Conservation (phyloP, 2,329 filamentous ascomycete species). For the Fusarium praegraminearum region DNA sequence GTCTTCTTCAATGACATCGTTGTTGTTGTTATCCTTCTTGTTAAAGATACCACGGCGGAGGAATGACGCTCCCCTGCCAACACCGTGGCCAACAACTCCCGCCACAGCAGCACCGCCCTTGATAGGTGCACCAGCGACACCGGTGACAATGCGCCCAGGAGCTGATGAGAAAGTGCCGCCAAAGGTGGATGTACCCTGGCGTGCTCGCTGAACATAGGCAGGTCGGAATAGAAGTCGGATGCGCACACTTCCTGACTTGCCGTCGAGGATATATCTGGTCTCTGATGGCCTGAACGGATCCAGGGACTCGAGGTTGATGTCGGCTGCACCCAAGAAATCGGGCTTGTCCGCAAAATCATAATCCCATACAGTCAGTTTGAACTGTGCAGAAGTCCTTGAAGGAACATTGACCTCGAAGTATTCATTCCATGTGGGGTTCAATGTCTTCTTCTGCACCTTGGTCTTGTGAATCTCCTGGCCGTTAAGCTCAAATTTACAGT, state of each 20-base stretch:
- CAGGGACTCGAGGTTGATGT: constrained; percentile 80
- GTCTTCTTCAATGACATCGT: constrained; percentile 64
- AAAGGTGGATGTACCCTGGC: constrained; percentile 94
- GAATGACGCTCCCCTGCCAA: constrained; percentile 92
- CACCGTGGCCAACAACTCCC: constrained; percentile 77
- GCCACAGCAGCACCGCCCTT: constrained; percentile 88
- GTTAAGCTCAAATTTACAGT: constrained; percentile 93
- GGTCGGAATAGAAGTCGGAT: constrained; percentile 92
- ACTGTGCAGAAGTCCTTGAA: constrained; percentile 86
- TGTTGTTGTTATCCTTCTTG: constrained; percentile 74
- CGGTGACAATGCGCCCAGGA: constrained; percentile 87
- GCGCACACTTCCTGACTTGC: constrained; percentile 86
- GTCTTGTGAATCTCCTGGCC: constrained; percentile 94
- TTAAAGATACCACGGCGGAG: constrained; percentile 85
- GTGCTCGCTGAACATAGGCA: constrained; percentile 85
- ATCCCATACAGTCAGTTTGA: constrained; percentile 87
- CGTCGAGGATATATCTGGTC: constrained; percentile 80
- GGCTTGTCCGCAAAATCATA: constrained; percentile 98
- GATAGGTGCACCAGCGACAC: constrained; percentile 87
- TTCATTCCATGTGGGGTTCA: constrained; percentile 96
- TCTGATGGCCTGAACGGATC: constrained; percentile 89
- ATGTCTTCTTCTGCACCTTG: constrained; percentile 95
- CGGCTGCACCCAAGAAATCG: constrained; percentile 84
- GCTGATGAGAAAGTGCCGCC: constrained; percentile 86
- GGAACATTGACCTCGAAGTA: constrained; percentile 87